Conservation (phyloP, 345 rosid genomes). For the Cardamine chenopodiifolia region DNA sequence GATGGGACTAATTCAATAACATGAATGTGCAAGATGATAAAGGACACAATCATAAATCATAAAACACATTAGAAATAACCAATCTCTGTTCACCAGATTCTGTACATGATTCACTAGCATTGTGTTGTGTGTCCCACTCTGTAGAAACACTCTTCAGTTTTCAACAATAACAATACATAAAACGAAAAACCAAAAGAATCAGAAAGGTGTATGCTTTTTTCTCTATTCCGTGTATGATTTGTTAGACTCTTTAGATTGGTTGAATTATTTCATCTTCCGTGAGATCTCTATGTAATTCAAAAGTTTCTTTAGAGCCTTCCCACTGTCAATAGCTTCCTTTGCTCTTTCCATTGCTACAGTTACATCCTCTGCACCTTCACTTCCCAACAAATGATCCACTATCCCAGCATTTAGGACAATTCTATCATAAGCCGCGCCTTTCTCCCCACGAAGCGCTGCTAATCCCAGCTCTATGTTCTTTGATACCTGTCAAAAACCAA, state of each 20-base stretch:
- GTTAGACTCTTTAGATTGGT: background rate
- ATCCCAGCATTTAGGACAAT: slow-evolving; percentile 88
- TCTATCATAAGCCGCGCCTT: slow-evolving; percentile 90
- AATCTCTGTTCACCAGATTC: background rate
- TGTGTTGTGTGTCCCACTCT: slow-evolving; percentile 27
- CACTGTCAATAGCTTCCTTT: slow-evolving; percentile 90
- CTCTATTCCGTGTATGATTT: slow-evolving; percentile 27
- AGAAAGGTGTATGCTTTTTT: slow-evolving; percentile 20
- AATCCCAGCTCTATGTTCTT: slow-evolving; percentile 90
- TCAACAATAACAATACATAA: slow-evolving; percentile 19
- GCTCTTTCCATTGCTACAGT: slow-evolving; percentile 76
- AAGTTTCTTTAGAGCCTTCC: slow-evolving; percentile 73
- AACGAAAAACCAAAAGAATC: background rate
- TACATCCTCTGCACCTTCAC: slow-evolving; percentile 78
- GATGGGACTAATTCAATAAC: slow-evolving; percentile 7
- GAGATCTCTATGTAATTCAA: slow-evolving; percentile 81
- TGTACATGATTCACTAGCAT: slow-evolving; percentile 31
- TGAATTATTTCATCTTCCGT: slow-evolving; percentile 47
- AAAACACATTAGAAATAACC: background rate
- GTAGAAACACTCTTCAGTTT: slow-evolving; percentile 5
- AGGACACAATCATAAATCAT: background rate
- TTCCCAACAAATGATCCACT: slow-evolving; percentile 86
- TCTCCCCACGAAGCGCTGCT: slow-evolving; percentile 74
- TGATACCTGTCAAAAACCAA: slow-evolving; percentile 50
- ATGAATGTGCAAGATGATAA: background rate